Evolutionary conservation across 805 yeast species (phyloP).

Genomic region (Candida dendrica): DNA sequence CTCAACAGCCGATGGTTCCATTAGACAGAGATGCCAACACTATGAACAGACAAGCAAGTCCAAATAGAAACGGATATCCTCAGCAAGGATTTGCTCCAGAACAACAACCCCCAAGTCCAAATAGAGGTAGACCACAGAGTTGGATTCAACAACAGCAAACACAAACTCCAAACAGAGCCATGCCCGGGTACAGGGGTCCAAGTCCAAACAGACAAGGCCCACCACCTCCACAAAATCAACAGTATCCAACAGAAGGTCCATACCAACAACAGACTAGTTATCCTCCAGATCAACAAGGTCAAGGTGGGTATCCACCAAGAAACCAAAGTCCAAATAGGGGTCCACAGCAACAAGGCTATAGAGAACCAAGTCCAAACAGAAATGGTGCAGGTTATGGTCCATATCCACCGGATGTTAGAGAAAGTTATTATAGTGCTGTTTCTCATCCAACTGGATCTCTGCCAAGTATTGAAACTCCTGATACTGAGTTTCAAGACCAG

Average conservation of each 20-base stretch:
- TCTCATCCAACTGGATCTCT: not conserved
- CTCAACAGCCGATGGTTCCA: not conserved
- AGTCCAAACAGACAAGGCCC: not conserved
- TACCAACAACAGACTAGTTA: too few species aligned
- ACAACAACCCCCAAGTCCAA: not conserved
- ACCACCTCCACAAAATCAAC: not conserved
- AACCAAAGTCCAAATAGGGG: not conserved
- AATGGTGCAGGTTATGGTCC: not conserved
- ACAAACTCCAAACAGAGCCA: conserved; percentile 6
- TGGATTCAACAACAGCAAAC: not conserved
- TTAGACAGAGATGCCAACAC: too few species aligned
- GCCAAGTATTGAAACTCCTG: not conserved
- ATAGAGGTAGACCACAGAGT: not conserved
- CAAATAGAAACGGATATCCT: not conserved
- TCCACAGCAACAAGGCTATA: not conserved
- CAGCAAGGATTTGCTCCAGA: not conserved
- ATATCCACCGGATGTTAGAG: not conserved
- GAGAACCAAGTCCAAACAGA: not conserved
- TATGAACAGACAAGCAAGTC: not conserved
- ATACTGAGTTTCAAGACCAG: not conserved
- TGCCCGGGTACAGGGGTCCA: not conserved
- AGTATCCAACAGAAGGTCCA: not conserved
- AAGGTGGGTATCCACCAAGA: too few species aligned
- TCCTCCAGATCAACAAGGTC: too few species aligned
- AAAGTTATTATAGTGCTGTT: not conserved